A percentile compares a stretch with the other conserved stretches of the same genome.
Evolutionary conservation across 768 basidiomycete genomes (phyloP).

Genomic region (Hemileccinum impolitum): DNA sequence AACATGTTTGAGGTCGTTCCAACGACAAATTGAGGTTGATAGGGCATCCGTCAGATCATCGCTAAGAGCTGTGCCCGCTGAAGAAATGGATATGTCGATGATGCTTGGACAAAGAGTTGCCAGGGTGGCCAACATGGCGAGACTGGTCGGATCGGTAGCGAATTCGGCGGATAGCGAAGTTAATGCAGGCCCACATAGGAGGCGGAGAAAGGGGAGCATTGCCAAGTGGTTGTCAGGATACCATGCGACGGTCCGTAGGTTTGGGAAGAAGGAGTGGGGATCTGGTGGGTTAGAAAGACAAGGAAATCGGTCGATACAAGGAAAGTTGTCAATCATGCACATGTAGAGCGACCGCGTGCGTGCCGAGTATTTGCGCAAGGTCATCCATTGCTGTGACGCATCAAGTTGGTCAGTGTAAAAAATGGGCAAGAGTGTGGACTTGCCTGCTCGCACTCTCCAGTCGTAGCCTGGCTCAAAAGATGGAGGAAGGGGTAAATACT

Average conservation of each 20-base stretch:
- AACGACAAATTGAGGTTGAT: slow-evolving; percentile 17
- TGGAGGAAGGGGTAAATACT: slow-evolving; percentile 19
- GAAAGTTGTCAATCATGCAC: slow-evolving; percentile 19
- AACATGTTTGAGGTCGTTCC: slow-evolving; percentile 16
- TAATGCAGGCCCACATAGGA: slow-evolving; percentile 23
- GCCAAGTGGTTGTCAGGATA: slow-evolving; percentile 17
- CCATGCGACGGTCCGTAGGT: slow-evolving; percentile 21
- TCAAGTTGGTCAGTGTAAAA: background rate
- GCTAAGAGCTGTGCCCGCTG: slow-evolving; percentile 3
- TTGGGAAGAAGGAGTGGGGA: slow-evolving; percentile 19
- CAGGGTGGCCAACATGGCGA: slow-evolving; percentile 10
- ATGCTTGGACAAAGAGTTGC: slow-evolving; percentile 20
- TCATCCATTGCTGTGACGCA: slow-evolving; percentile 13
- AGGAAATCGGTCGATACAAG: slow-evolving; percentile 4
- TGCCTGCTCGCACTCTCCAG: slow-evolving; percentile 11
- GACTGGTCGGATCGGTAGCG: slow-evolving; percentile 13
- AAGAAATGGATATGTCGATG: slow-evolving; percentile 15
- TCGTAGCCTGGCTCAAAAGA: slow-evolving; percentile 6
- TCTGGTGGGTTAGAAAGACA: slow-evolving; percentile 16
- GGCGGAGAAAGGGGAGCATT: slow-evolving; percentile 21
- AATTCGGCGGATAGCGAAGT: slow-evolving; percentile 20
- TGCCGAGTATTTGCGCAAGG: slow-evolving; percentile 17
- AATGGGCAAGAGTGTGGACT: background rate
- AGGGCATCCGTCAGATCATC: slow-evolving; percentile 13
- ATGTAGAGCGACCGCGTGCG: slow-evolving; percentile 19